These are phyloP conservation scores for Orbilia brochopaga DNA, from an alignment of 2,329 filamentous ascomycete genomes.

Conservation along the genomic window DNA sequence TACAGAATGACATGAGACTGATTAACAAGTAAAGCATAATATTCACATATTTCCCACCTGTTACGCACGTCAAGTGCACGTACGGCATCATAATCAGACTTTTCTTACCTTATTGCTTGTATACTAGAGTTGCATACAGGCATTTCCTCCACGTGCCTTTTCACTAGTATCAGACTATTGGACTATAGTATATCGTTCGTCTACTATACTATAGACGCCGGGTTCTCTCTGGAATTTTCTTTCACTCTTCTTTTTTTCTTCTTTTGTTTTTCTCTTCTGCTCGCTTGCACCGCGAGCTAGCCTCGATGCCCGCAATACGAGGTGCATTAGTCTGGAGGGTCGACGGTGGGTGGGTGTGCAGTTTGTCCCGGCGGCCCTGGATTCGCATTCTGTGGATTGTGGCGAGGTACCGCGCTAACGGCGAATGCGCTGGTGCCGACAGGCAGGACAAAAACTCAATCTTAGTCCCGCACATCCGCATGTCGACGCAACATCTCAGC, in stretches of 20 bases:
- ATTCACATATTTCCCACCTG: background rate
- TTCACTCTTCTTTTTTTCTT: background rate
- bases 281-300: conserved; percentile 5
- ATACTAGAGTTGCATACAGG: background rate
- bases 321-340: background rate
- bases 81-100: too few species aligned
- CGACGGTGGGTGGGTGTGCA: background rate
- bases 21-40: background rate
- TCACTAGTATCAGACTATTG: too few species aligned
- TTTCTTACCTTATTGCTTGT: background rate
- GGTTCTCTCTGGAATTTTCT: background rate
- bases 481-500: background rate
- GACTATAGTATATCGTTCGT: background rate
- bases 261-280: conserved; percentile 6
- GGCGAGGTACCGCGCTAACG: conserved; percentile 7
- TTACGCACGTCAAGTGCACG: too few species aligned
- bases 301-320: conserved; percentile 8
- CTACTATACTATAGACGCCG: background rate
- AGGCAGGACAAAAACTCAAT: background rate
- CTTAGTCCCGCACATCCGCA: background rate
- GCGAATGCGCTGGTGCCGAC: background rate
- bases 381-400: background rate
- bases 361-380: background rate
- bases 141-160: conserved; percentile 1
- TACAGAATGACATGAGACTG: background rate